Evolutionary conservation across 345 rosid genomes (phyloP).

Genomic region (Heritiera littoralis): DNA sequence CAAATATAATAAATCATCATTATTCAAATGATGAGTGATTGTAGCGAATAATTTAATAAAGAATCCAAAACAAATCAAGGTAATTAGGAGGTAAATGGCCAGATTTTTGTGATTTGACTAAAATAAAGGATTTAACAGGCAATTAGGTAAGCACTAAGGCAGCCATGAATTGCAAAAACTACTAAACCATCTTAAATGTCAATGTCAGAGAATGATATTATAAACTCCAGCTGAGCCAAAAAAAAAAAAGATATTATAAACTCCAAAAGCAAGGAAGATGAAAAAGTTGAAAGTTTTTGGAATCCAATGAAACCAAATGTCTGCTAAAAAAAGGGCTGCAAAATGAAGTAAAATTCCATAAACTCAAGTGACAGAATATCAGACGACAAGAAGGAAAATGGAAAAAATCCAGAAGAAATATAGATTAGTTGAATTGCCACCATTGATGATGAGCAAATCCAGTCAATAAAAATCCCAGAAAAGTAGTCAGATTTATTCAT

Average conservation of each 20-base stretch:
- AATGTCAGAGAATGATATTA: constrained; percentile 4
- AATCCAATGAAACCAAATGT: constrained; percentile 29
- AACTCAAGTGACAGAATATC: background rate
- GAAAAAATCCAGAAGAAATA: background rate
- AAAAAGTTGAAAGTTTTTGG: background rate
- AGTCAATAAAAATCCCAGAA: background rate
- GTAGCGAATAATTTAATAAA: background rate
- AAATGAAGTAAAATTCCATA: background rate
- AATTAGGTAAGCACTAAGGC: constrained; percentile 12
- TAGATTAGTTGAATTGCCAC: constrained; percentile 15
- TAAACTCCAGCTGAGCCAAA: no score
- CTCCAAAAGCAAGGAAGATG: constrained; percentile 22
- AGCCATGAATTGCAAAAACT: constrained; percentile 6
- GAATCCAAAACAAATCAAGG: constrained; percentile 1
- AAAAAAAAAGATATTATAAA: constrained; percentile 11
- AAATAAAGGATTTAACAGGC: constrained; percentile 7
- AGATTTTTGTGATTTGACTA: background rate
- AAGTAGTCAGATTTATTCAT: background rate
- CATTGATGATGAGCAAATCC: constrained; percentile 14
- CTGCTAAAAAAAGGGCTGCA: background rate
- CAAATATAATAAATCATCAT: background rate
- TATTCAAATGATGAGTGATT: background rate
- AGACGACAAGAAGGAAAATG: constrained; percentile 6
- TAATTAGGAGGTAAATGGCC: background rate
- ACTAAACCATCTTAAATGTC: constrained; percentile 19